Percentiles rank a stretch among this genome's conserved stretches.
phyloP scores from a whole-genome alignment of 371 early-diverging fungal genomes.

The Mortierella sp. region DNA sequence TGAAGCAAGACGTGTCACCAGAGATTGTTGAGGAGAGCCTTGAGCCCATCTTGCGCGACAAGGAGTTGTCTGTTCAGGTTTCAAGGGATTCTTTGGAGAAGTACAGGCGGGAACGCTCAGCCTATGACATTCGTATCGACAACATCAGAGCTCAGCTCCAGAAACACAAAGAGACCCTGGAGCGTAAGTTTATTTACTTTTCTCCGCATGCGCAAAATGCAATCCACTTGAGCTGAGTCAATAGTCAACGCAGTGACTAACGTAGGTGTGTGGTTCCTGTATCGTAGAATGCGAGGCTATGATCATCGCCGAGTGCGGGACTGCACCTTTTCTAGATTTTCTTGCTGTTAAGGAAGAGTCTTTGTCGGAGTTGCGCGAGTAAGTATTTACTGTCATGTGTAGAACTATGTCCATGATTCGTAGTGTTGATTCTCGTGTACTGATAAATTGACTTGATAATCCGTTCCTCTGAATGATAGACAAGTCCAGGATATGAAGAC shows the following conservation, averaged over 20 bases:
- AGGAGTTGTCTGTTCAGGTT: conserved; percentile 1
- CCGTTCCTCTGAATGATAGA: conserved; percentile 16
- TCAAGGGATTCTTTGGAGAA: conserved; percentile 23
- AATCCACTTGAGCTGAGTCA: neutral
- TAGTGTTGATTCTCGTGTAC: conserved; percentile 20
- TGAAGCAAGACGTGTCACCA: conserved; percentile 19
- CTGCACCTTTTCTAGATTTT: conserved; percentile 24
- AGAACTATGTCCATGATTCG: too few species aligned
- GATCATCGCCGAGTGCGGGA: conserved; percentile 33
- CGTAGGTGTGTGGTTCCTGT: neutral
- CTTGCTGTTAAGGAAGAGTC: conserved; percentile 42
- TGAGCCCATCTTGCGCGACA: conserved; percentile 18
- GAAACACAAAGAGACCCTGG: conserved; percentile 23
- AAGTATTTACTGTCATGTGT: conserved; percentile 13
- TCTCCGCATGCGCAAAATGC: neutral
- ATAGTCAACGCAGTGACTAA: neutral
- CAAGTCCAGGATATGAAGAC: conserved; percentile 48
- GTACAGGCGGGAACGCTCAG: conserved; percentile 24
- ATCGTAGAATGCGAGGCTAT: conserved; percentile 27
- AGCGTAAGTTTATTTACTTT: conserved; percentile 23
- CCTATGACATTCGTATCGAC: conserved; percentile 29
- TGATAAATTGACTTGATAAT: neutral
- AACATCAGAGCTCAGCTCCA: conserved; percentile 18
- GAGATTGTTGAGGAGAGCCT: conserved; percentile 22
- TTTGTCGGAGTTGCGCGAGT: conserved; percentile 49